A percentile compares a stretch with the other conserved stretches of the same genome.
Evolutionary conservation across 164 flowering plant species (phyloP).

Genomic region (Amborella trichopoda): DNA sequence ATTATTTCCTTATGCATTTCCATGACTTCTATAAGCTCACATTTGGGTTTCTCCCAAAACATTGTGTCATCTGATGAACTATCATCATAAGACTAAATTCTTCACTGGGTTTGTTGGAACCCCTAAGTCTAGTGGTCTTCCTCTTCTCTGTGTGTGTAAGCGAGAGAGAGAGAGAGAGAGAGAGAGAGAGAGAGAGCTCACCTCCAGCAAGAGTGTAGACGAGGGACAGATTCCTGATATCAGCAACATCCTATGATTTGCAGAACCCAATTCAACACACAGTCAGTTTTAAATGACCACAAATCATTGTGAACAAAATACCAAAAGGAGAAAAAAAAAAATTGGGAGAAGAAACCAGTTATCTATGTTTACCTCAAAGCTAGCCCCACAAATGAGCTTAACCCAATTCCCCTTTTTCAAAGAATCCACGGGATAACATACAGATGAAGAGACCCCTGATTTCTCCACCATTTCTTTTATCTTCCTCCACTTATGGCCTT

Average conservation of each 20-base stretch:
- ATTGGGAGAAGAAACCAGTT: not conserved
- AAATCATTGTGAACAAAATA: not conserved
- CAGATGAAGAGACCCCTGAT: conserved; percentile 24
- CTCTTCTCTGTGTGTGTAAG: no score
- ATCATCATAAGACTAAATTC: no score
- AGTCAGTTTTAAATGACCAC: no score
- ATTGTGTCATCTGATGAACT: no score
- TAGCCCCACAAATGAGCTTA: conserved; percentile 87
- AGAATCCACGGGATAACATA: conserved; percentile 33
- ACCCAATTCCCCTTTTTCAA: conserved; percentile 66
- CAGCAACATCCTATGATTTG: conserved; percentile 79
- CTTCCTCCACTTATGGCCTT: not conserved
- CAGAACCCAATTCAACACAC: no score
- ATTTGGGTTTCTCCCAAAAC: no score
- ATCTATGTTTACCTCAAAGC: conserved; percentile 66
- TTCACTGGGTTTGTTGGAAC: no score
- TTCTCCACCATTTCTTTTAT: conserved; percentile 19
- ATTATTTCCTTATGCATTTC: no score
- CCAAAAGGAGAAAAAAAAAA: not conserved
- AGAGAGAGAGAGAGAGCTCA: no score
- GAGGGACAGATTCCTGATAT: conserved; percentile 72
- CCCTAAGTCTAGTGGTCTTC: no score
- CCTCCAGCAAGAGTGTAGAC: conserved; percentile 89
- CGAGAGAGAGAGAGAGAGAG: no score
- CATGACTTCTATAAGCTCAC: no score